Evolutionary conservation across 768 basidiomycete species (phyloP).

Genomic region (Serendipita sp.): DNA sequence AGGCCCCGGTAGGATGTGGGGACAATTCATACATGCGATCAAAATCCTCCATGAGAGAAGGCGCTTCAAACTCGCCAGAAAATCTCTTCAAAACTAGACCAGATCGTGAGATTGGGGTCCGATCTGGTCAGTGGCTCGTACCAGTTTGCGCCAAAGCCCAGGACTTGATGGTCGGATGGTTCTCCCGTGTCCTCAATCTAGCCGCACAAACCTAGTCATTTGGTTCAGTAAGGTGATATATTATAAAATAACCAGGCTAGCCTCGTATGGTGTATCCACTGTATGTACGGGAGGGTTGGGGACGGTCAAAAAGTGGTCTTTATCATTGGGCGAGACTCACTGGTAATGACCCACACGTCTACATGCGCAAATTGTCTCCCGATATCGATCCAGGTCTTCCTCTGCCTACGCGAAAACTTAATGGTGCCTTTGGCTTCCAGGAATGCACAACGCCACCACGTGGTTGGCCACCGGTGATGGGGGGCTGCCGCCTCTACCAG

Average conservation of each 20-base stretch:
- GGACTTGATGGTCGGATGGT: constrained; percentile 57
- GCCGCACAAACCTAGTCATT: constrained; percentile 38
- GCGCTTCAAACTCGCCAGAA: constrained; percentile 39
- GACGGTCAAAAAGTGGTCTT: not conserved
- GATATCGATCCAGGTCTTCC: constrained; percentile 44
- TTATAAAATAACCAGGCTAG: constrained; percentile 18
- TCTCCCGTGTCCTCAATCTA: constrained; percentile 40
- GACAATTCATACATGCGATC: constrained; percentile 29
- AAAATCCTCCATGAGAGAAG: constrained; percentile 44
- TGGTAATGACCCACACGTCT: constrained; percentile 55
- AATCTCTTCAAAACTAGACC: constrained; percentile 51
- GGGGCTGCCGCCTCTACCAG: not conserved
- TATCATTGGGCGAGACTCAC: not conserved
- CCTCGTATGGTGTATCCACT: constrained; percentile 57
- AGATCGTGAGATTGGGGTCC: constrained; percentile 25
- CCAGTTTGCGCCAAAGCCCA: constrained; percentile 5
- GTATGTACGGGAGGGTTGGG: not conserved
- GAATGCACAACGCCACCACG: not conserved
- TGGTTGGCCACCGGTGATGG: not conserved
- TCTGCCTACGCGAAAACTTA: constrained; percentile 7
- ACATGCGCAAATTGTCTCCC: constrained; percentile 48
- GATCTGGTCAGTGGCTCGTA: not conserved
- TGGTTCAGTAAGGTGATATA: not conserved
- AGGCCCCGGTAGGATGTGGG: constrained; percentile 10
- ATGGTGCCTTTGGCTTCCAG: no score